Base-by-base conservation (phyloP, 2,329 filamentous ascomycete species). In the Microthyrium microscopicum region DNA sequence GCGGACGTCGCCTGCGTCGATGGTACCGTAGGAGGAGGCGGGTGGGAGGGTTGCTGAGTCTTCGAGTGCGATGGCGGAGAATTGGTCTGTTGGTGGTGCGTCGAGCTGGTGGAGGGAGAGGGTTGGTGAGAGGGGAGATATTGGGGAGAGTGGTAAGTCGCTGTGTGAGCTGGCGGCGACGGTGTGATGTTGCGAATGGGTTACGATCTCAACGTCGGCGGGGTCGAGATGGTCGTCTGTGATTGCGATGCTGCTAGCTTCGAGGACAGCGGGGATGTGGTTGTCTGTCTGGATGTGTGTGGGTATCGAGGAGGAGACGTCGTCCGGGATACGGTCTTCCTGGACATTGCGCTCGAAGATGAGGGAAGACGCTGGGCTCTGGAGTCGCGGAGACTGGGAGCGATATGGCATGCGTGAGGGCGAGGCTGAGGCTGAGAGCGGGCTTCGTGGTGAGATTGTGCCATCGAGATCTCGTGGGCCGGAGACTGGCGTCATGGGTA, bases 291-390 rank as follows among this genome's bases (percentile, higher is more conserved):
- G 74, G 46, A 95, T 92, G 50, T 95, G 87, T 5, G 80, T 75
- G 3, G 87, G 87, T 40, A 94, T 89, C n/a, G 82, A 80, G 1
- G 81, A 76, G 3, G 81, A 87, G 40, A 68, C 73, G 39, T 83
- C 77, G 26, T 68, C 60, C n/a, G 72, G 56, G 3, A 68, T 48
- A 20, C 69, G 62, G 46, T 71, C 71, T 47, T 94, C 85, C 55
- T 94, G 87, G 17, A 95, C 87, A 52, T 85, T 82, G 47, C 87
- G 79, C 61, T 95, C 87, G 51, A 95, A 95, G 46, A 95, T 94
- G 46, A 69, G 62, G 30, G 68, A 70, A 15, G 68, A 70, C 1
- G 83, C 80, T 11, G 85, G 82, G 15, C 83, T 92, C 34, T 77
- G 70, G 28, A 85, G 57, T 31, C 78, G 68, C 4, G 83, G 77